Evolutionary conservation across 345 rosid genomes (phyloP).

Genomic region (Fremontodendron californicum): DNA sequence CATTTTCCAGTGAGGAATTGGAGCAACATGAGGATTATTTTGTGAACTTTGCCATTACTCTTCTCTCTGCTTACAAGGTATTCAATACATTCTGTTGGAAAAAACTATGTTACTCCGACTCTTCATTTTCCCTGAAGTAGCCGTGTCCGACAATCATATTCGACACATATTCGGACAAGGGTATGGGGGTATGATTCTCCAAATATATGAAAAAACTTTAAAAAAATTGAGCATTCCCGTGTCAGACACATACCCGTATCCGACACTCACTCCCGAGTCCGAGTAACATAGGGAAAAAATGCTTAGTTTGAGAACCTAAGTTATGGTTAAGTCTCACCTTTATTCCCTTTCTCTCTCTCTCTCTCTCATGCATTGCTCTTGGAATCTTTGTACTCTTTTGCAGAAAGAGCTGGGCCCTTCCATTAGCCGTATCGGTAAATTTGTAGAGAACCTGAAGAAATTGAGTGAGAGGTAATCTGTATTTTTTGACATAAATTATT

Average conservation of each 20-base stretch:
- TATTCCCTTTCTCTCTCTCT: too few relatives aligned
- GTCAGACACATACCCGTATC: too few relatives aligned
- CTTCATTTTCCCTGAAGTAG: too few relatives aligned
- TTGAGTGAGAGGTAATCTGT: conserved; percentile 57
- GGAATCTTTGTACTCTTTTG: conserved; percentile 10
- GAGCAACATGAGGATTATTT: conserved; percentile 79
- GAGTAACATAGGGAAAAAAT: too few relatives aligned
- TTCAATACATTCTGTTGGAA: too few relatives aligned
- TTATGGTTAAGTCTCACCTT: background rate
- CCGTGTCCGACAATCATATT: too few relatives aligned
- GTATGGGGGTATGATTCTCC: too few relatives aligned
- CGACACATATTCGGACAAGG: too few relatives aligned
- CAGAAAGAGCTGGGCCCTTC: conserved; percentile 85
- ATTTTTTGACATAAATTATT: conserved; percentile 10
- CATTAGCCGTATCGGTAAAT: conserved; percentile 57
- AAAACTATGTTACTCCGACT: too few relatives aligned
- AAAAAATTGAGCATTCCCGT: too few relatives aligned
- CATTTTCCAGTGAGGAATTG: conserved; percentile 62
- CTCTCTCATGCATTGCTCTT: background rate
- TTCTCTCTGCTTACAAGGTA: conserved; percentile 50
- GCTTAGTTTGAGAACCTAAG: background rate
- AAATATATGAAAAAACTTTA: too few relatives aligned
- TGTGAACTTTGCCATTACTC: conserved; percentile 61
- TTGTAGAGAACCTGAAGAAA: conserved; percentile 80
- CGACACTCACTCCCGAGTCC: too few relatives aligned